Conservation (phyloP, 2,329 filamentous ascomycete genomes). For the Aphanoascus verrucosus region DNA sequence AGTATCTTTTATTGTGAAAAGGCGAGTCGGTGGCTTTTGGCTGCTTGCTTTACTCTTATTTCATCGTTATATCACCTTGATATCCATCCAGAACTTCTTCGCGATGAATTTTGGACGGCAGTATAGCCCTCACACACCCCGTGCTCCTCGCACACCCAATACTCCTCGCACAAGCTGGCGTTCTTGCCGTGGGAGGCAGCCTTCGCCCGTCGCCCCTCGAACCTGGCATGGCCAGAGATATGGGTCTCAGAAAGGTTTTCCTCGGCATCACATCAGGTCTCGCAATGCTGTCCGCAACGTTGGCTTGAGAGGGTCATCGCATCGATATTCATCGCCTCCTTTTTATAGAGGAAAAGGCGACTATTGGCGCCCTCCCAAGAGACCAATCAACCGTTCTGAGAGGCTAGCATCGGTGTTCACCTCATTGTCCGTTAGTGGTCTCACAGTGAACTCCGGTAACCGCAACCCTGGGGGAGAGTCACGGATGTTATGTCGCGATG, state of each 20-base stretch:
- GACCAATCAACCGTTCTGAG: background rate
- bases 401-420: conserved; percentile 4
- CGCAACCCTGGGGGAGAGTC: background rate
- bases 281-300: background rate
- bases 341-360: background rate
- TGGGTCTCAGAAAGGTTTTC: background rate
- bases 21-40: background rate
- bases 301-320: background rate
- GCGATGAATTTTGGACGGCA: background rate
- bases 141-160: background rate
- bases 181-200: background rate
- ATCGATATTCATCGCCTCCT: background rate
- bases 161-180: background rate
- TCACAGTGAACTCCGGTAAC: background rate
- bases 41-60: background rate
- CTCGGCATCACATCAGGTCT: background rate
- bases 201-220: background rate
- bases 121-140: background rate
- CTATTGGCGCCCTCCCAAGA: background rate
- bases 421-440: conserved; percentile 2
- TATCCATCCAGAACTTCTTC: background rate
- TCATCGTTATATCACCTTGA: background rate
- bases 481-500: conserved; percentile 6
- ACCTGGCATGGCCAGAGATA: conserved; percentile 5
- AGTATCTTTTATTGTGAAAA: background rate